Conservation (phyloP, 345 rosid species). For the Erysimum cheiranthoides region DNA sequence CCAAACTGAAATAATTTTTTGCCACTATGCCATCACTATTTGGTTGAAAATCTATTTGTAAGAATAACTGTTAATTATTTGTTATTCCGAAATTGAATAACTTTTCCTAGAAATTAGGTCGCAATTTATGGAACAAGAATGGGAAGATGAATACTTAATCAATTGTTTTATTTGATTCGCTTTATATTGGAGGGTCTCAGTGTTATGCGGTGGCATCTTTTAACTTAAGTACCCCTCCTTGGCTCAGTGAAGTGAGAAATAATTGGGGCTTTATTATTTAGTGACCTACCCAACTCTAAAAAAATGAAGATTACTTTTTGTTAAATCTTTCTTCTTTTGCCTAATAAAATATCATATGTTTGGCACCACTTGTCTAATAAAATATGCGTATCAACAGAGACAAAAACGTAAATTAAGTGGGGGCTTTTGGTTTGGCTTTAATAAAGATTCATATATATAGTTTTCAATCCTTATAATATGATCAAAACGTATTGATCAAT, state of each 20-base stretch:
- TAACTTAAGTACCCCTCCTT: conserved; percentile 15
- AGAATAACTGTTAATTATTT: neutral
- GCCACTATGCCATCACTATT: too few species aligned
- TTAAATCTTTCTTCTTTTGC: neutral
- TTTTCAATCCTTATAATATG: conserved; percentile 16
- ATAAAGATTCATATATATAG: conserved; percentile 27
- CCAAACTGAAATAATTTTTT: too few species aligned
- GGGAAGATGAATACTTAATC: conserved; percentile 11
- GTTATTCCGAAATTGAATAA: too few species aligned
- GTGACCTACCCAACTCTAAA: conserved; percentile 35
- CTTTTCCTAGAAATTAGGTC: conserved; percentile 22
- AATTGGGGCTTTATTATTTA: conserved; percentile 45
- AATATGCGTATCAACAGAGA: conserved; percentile 34
- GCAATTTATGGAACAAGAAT: conserved; percentile 21
- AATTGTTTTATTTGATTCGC: neutral
- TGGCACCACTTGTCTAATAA: conserved; percentile 34
- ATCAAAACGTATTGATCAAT: conserved; percentile 16
- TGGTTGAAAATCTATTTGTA: neutral
- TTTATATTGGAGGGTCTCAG: conserved; percentile 37
- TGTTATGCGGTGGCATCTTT: conserved; percentile 41
- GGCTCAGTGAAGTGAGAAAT: conserved; percentile 43
- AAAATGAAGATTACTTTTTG: neutral
- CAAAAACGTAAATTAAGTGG: conserved; percentile 13
- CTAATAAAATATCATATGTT: conserved; percentile 13
- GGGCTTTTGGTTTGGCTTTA: conserved; percentile 32